Base-by-base conservation (phyloP, 2,329 filamentous ascomycete species). In the Dendryphion nanum region DNA sequence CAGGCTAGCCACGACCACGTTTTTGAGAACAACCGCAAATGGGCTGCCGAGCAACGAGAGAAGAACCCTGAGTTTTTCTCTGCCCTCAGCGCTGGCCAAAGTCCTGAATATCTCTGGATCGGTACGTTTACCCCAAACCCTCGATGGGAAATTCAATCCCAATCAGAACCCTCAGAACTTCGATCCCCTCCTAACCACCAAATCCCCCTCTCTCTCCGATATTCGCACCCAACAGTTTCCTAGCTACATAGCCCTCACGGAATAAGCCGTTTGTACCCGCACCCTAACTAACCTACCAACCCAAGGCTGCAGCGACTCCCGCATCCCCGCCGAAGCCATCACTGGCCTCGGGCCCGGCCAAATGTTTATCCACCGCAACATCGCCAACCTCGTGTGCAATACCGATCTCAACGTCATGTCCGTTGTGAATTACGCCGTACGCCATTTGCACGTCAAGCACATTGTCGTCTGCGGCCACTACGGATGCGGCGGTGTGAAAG, bases 381-480 rank as follows among this genome's bases (percentile, higher is more conserved):
- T 56, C 29, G 52, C 51, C 26, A 56, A 55, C 37, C 59, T 67
- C 36, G 63, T 67, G 42, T 58, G 57, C 53, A 61, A 64, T 48
- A 64, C 61, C 45, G 64, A 67, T 51, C 55, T 67, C 41, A 67
- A 66, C 48, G 62, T 65, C 40, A 66, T 66, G 63, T 62, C 59
- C 29, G 63, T 66, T 39, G 57, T 67, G 21, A 64, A 67, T 51
- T 67, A 67, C 49, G 64, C 64, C 13, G 63, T 67, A 8, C 59
- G 62, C 36, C 63, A 67, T 44, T 56, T 67, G 14, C 56, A 73
- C 50, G 83, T 86, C 51, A 76, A 82, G 63, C 82, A 86, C 65
- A 77, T 87, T 36, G 75, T 86, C 38, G 74, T 87, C 8, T 85
- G 82, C 66, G 83, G 83, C 1, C 83, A 87, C 70, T 79, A 81